Evolutionary conservation across 2,329 filamentous ascomycete species (phyloP), one percentile per base, ranked within the genome.

Genomic region (Chaetomiaceae sp.): DNA sequence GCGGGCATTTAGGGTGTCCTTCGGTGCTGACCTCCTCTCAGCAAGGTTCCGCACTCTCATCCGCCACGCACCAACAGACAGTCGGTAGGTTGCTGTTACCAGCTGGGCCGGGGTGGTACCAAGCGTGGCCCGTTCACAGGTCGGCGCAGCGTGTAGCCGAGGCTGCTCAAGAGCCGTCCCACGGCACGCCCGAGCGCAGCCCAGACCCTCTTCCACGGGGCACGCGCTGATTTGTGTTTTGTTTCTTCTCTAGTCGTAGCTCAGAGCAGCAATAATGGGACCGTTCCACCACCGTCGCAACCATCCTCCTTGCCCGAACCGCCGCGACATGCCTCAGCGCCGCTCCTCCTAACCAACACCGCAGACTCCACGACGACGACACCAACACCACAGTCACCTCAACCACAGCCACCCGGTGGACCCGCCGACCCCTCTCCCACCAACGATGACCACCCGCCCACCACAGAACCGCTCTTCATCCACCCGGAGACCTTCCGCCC

Each of bases 401-500:
- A 11, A 27, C 11, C 24, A 27, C 6, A 41, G 10, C 47, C 38
- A 18, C 40, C 40, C n/a, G n/a, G n/a, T n/a, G n/a, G n/a, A n/a
- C n/a, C n/a, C n/a, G 19, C 42, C 37, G 19, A 22, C 37, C 35
- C 33, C 42, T 15, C 44, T 27, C 24, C n/a, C 36, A 37, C 11
- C 35, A 42, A 7, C 26, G 24, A 19, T 32, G 18, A 11, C 14
- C 17, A 20, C 32, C 22, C 22, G 9, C 22, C 22, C 5, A 47
- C 15, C 42, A 53, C 5, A 14, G 56, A 58, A 18, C 56, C 62
- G 0, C 53, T 62, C 6, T 71, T 70, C 42, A 61, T 74, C 39
- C 69, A 70, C 43, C 79, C 80, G 1, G 69, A 76, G 0, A 73
- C 72, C 0, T 81, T 83, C 42, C 75, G 80, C 41, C 77, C 76